A percentile compares a stretch with the other conserved stretches of the same genome.
phyloP scores from a whole-genome alignment of 2,329 filamentous ascomycete species.

The Sporothrix luriei region DNA sequence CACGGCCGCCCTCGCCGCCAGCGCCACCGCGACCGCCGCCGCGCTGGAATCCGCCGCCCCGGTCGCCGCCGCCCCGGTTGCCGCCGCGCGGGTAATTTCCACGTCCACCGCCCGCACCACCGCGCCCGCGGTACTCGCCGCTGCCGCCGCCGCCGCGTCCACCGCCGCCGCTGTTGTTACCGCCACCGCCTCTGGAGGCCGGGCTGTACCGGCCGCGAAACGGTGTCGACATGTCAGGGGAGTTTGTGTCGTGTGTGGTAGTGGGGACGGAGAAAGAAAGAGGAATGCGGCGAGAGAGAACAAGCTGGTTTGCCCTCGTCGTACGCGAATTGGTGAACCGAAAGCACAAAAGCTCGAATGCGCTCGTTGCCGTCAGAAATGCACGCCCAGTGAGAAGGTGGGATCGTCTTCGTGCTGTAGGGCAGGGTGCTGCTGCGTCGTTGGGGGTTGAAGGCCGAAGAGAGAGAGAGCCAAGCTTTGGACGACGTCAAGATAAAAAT shows the following conservation, averaged over 20 bases:
- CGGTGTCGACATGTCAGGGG: constrained; percentile 33
- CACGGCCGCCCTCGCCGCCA: constrained; percentile 41
- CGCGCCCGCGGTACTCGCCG: constrained; percentile 22
- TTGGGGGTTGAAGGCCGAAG: not conserved
- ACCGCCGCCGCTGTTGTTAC: constrained; percentile 24
- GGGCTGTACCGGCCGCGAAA: constrained; percentile 37
- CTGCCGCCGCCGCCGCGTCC: constrained; percentile 27
- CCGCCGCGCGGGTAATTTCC: constrained; percentile 29
- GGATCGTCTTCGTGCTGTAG: not conserved
- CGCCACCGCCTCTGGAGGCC: constrained; percentile 33
- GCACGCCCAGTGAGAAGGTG: not conserved
- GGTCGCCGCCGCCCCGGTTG: constrained; percentile 52
- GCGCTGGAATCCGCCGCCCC: constrained; percentile 46
- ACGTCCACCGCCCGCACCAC: constrained; percentile 26
- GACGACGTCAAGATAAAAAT: constrained; percentile 14
- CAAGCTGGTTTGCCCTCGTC: not conserved
- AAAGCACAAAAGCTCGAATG: not conserved
- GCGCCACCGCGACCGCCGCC: constrained; percentile 46
- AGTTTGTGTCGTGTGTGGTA: not conserved
- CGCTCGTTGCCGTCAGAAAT: not conserved
- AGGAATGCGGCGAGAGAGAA: not conserved
- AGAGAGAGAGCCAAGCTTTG: constrained; percentile 10
- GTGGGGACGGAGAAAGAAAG: constrained; percentile 6
- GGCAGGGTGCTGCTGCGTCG: not conserved
- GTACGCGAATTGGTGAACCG: not conserved